phyloP scores from a whole-genome alignment of 2,329 filamentous ascomycete genomes.

The Fusarium clavum region DNA sequence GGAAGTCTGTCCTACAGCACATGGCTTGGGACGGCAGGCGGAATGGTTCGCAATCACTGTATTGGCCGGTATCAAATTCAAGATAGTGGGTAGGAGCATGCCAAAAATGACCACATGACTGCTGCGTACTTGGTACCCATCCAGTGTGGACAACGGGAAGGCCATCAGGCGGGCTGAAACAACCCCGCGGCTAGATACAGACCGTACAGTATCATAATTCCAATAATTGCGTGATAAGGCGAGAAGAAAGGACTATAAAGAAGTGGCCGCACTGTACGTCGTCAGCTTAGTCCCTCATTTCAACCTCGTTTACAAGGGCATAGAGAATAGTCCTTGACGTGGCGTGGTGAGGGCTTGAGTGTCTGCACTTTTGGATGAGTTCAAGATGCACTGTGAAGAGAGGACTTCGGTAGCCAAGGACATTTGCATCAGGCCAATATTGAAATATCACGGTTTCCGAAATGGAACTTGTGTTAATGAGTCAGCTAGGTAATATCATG shows the following conservation, averaged over 20 bases:
- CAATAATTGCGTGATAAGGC: neutral
- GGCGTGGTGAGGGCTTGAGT: conserved; percentile 8
- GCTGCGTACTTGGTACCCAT: neutral
- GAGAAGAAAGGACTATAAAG: neutral
- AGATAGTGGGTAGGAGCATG: neutral
- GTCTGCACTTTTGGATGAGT: conserved; percentile 1
- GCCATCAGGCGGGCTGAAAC: neutral
- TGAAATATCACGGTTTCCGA: neutral
- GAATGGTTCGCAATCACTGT: neutral
- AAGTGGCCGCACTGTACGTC: conserved; percentile 3
- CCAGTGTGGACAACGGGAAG: neutral
- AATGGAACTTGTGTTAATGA: conserved; percentile 7
- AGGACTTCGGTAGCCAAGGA: neutral
- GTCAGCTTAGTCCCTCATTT: conserved; percentile 19
- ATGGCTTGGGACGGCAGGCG: neutral
- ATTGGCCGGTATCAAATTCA: conserved; percentile 8
- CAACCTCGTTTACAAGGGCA: conserved; percentile 18
- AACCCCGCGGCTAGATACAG: neutral
- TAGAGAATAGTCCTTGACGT: neutral
- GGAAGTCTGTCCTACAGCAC: neutral
- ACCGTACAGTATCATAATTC: neutral
- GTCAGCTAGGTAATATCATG: neutral
- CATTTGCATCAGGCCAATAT: neutral
- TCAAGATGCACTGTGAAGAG: conserved; percentile 3
- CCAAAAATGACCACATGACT: conserved; percentile 30